Evolutionary conservation across 768 basidiomycete species (phyloP).

Genomic region (Leccinum arenicola): DNA sequence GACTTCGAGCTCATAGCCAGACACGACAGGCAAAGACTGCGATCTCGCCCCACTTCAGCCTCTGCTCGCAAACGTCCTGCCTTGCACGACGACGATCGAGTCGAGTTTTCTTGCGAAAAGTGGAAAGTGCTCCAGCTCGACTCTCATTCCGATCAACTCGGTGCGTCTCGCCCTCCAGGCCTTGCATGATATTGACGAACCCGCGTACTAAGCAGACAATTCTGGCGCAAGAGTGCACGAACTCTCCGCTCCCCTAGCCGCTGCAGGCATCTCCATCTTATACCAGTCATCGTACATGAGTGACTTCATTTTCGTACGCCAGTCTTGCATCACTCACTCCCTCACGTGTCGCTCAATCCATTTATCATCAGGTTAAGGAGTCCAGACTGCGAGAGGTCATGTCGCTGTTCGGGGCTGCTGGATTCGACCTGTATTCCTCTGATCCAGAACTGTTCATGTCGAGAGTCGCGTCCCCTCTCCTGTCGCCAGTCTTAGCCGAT

Average conservation of each 20-base stretch:
- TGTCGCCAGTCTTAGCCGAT: conserved; percentile 32
- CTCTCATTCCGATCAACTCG: conserved; percentile 69
- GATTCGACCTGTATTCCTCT: conserved; percentile 62
- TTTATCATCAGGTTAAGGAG: conserved; percentile 56
- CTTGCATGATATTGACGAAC: conserved; percentile 5
- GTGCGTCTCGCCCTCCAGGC: conserved; percentile 35
- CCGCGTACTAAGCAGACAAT: conserved; percentile 42
- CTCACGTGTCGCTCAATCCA: conserved; percentile 1
- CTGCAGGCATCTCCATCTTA: conserved; percentile 75
- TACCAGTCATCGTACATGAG: conserved; percentile 83
- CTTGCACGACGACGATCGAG: conserved; percentile 39
- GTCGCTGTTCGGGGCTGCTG: conserved; percentile 53
- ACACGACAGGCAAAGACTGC: conserved; percentile 49
- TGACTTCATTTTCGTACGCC: conserved; percentile 75
- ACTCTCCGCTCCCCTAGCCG: conserved; percentile 72
- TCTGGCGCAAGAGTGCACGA: conserved; percentile 74
- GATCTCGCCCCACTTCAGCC: conserved; percentile 40
- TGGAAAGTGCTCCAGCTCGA: conserved; percentile 84
- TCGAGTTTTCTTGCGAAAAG: conserved; percentile 69
- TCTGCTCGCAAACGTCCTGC: conserved; percentile 23
- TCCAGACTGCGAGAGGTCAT: conserved; percentile 61
- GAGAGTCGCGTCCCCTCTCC: conserved; percentile 29
- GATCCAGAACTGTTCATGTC: conserved; percentile 38
- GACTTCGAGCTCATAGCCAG: conserved; percentile 63
- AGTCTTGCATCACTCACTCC: neutral